Percentiles rank a stretch among this genome's conserved stretches.
Evolutionary conservation across 2,329 filamentous ascomycete species (phyloP).

Genomic region (Ascochyta rabiei): DNA sequence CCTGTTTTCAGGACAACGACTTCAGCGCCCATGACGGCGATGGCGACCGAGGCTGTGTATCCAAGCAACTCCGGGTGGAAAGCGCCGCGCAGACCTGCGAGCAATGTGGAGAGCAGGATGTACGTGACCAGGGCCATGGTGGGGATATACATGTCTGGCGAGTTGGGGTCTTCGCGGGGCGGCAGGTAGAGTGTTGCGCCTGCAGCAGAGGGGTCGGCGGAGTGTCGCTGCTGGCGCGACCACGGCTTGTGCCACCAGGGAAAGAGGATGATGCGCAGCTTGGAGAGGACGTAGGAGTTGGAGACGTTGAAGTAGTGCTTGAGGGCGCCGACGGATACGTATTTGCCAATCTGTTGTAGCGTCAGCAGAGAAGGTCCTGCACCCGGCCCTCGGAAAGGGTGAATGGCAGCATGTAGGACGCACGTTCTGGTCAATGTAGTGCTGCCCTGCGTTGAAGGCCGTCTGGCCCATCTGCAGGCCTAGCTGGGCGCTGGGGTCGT

Average conservation of each 20-base stretch:
- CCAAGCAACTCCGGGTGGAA: conserved; percentile 95
- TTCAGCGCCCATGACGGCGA: conserved; percentile 83
- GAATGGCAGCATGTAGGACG: conserved; percentile 36
- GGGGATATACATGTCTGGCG: conserved; percentile 99
- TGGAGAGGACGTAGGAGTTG: conserved; percentile 94
- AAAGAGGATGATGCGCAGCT: conserved; percentile 91
- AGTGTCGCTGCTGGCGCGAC: conserved; percentile 83
- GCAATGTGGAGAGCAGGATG: conserved; percentile 87
- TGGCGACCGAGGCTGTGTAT: conserved; percentile 82
- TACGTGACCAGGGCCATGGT: conserved; percentile 98
- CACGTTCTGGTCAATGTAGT: conserved; percentile 96
- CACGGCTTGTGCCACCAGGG: conserved; percentile 98
- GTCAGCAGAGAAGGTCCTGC: conserved; percentile 2
- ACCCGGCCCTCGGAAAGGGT: too few relatives aligned
- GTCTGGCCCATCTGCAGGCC: conserved; percentile 93
- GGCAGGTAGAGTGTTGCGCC: conserved; percentile 68
- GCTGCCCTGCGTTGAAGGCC: conserved; percentile 87
- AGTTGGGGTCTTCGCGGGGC: conserved; percentile 94
- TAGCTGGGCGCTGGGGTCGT: conserved; percentile 92
- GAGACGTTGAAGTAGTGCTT: conserved; percentile 99
- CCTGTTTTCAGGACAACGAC: conserved; percentile 90
- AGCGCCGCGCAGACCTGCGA: conserved; percentile 86
- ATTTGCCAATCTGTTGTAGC: conserved; percentile 68
- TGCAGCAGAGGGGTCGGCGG: conserved; percentile 21
- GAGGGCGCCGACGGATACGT: conserved; percentile 88